Evolutionary conservation across 345 rosid species (phyloP).

Genomic region (Ricinus communis): DNA sequence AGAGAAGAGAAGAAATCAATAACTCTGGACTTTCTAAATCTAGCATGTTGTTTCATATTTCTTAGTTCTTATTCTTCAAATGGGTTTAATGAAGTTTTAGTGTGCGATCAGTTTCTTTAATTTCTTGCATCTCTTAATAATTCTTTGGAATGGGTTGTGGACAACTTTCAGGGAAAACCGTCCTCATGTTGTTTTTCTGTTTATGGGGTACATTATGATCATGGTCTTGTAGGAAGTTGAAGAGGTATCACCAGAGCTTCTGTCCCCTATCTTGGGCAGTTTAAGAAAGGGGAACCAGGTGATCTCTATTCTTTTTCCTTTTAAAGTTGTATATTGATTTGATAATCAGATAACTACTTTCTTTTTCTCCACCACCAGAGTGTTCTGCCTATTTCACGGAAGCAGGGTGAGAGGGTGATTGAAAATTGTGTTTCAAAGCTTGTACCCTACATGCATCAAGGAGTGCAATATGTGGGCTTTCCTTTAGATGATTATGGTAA

Average conservation of each 20-base stretch:
- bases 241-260: conserved; percentile 16
- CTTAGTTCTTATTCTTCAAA: not conserved
- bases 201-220: conserved; percentile 21
- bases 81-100: too few relatives aligned
- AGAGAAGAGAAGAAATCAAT: too few relatives aligned
- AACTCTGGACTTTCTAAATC: too few relatives aligned
- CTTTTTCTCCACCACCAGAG: not conserved
- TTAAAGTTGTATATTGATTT: not conserved
- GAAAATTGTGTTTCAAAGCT: conserved; percentile 15
- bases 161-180: conserved; percentile 15
- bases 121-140: too few relatives aligned
- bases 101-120: too few relatives aligned
- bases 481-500: conserved; percentile 4
- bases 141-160: not conserved
- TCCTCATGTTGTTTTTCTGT: conserved; percentile 19
- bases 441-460: conserved; percentile 2
- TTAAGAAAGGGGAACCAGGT: conserved; percentile 15
- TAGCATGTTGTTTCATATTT: too few relatives aligned
- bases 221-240: conserved; percentile 17
- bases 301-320: not conserved
- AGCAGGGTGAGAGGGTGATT: conserved; percentile 10
- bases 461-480: not conserved
- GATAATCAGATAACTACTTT: not conserved
- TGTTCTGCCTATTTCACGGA: conserved; percentile 12
- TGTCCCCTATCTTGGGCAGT: conserved; percentile 2